Conservation (phyloP, 2,329 filamentous ascomycete species). For the Aspergillus pseudotamarii region DNA sequence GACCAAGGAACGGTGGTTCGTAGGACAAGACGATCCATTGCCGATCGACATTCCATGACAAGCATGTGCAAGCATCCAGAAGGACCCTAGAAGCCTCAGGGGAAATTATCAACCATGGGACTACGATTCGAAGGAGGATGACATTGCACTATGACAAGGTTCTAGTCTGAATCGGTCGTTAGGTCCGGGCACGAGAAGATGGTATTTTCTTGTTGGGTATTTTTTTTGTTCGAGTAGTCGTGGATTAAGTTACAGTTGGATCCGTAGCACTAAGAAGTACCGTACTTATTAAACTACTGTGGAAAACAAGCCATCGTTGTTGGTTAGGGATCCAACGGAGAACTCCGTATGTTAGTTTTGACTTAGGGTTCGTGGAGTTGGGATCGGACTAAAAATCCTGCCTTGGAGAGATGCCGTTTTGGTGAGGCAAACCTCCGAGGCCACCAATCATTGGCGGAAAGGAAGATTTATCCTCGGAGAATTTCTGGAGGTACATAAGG, state of each 20-base stretch:
- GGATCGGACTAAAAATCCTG: background rate
- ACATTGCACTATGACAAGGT: background rate
- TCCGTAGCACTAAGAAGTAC: background rate
- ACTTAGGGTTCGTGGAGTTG: background rate
- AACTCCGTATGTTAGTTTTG: background rate
- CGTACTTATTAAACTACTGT: background rate
- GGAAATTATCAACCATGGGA: background rate
- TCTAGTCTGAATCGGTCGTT: background rate
- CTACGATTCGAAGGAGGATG: background rate
- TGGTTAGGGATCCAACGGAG: background rate
- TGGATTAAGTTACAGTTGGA: background rate
- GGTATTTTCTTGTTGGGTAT: background rate
- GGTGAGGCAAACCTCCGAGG: background rate
- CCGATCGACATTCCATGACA: conserved; percentile 1
- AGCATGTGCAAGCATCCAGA: background rate
- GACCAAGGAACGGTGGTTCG: background rate
- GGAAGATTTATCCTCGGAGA: background rate
- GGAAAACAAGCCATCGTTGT: background rate
- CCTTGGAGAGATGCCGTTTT: background rate
- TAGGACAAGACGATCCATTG: background rate
- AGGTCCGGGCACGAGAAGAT: background rate
- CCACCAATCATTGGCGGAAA: background rate
- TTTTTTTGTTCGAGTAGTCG: background rate
- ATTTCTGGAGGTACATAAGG: background rate
- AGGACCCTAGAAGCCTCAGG: background rate